Evolutionary conservation across 2,329 filamentous ascomycete genomes (phyloP), one percentile per base, ranked within the genome.

Genomic region (Simplicillium aogashimaense): DNA sequence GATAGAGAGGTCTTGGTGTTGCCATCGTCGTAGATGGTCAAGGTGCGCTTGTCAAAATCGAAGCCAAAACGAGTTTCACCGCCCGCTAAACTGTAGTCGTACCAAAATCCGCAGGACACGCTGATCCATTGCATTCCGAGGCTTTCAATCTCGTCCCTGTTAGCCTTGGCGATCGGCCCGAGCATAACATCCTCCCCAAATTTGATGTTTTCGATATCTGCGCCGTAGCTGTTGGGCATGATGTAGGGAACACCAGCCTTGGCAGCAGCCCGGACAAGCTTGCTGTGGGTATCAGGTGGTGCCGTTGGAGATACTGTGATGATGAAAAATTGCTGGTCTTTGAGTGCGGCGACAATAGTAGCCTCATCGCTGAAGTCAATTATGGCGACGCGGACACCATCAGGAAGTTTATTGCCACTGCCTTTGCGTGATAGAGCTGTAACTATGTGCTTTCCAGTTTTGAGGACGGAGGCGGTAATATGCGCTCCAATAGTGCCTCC

Each of bases 21-120:
- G 4, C 77, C 76, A 17, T 76, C 69, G 45, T 80, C 76, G 40
- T 67, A 75, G 35, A 74, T 50, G 0, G 63, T 67, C n/a, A 70
- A 42, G 0, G 42, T 43, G 0, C 58, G 55, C 7, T 63, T 62
- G 10, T 57, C 53, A 44, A 71, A 60, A 45, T 75, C 69, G 52
- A 75, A 69, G 0, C 72, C 70, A 5, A 63, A 73, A 4, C 59
- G 55, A 2, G 45, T 36, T 9, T 57, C 38, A 0, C 56, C 56
- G 1, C 57, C 57, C 0, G 60, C 64, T 3, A 74, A 50, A 41
- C 67, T 72, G 30, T 66, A 72, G 25, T 73, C 64, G 45, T 74
- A 75, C 71, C 71, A 76, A 39, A 69, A 73, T 0, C 67, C 63
- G 46, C 70, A 72, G 61, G 66, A 74, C 32, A 71, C 68, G 1